Conservation (phyloP, 805 yeast species). For the Zygoascus flipseniorum region DNA sequence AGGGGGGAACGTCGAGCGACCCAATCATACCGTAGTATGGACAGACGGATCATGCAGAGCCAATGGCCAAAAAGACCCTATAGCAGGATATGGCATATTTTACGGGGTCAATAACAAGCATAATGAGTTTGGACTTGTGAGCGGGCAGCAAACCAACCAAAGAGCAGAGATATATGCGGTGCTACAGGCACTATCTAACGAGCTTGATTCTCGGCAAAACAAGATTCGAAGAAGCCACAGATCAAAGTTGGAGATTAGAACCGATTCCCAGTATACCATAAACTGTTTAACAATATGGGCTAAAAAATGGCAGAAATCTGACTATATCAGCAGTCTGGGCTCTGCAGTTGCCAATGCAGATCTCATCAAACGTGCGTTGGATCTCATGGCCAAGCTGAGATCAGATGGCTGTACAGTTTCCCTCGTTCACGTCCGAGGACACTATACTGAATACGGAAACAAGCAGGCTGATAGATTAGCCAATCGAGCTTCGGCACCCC, state of each 20-base stretch:
- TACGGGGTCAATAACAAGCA: conserved; percentile 49
- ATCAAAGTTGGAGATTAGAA: conserved; percentile 38
- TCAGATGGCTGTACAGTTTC: conserved; percentile 27
- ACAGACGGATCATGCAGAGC: conserved; percentile 74
- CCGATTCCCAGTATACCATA: conserved; percentile 67
- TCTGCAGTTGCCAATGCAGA: conserved; percentile 44
- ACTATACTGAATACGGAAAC: conserved; percentile 61
- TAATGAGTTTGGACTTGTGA: conserved; percentile 47
- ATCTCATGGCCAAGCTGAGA: conserved; percentile 29
- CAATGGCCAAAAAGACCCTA: conserved; percentile 40
- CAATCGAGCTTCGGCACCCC: conserved; percentile 2
- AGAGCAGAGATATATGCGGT: conserved; percentile 73
- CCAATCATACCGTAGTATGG: conserved; percentile 32
- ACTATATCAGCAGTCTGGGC: conserved; percentile 43
- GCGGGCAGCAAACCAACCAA: conserved; percentile 60
- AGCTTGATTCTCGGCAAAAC: conserved; percentile 5
- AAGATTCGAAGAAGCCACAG: background rate
- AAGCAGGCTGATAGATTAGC: conserved; percentile 73
- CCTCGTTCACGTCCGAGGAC: conserved; percentile 64
- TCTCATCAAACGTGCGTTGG: conserved; percentile 33
- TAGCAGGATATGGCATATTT: conserved; percentile 70
- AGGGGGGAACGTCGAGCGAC: background rate
- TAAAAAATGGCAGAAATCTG: conserved; percentile 45
- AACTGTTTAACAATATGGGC: conserved; percentile 52
- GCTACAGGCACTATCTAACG: conserved; percentile 43